Conservation (phyloP, 495 filamentous ascomycete species). For the Lophiotrema nucula region DNA sequence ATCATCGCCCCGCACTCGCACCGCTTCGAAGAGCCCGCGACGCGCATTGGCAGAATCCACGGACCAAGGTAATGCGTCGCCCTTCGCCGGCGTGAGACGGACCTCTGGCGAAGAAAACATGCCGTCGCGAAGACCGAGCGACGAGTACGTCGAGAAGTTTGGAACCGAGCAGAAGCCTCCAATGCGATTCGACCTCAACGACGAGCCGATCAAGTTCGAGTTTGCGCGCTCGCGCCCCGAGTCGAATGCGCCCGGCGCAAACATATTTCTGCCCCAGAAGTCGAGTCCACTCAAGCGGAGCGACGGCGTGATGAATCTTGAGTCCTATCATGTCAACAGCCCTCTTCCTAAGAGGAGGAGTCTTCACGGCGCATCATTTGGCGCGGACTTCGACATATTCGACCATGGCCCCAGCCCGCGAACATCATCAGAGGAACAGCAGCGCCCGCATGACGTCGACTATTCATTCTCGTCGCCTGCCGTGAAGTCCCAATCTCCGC, state of each 20-base stretch:
- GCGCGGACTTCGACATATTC: slow-evolving; percentile 69
- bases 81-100: slow-evolving; percentile 42
- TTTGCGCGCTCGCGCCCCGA: slow-evolving; percentile 35
- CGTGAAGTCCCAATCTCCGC: slow-evolving; percentile 44
- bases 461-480: slow-evolving; percentile 43
- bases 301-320: slow-evolving; percentile 85
- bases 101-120: slow-evolving; percentile 53
- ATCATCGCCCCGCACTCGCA: slow-evolving; percentile 51
- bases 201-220: slow-evolving; percentile 41
- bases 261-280: slow-evolving; percentile 51
- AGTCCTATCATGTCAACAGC: slow-evolving; percentile 71
- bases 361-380: slow-evolving; percentile 63
- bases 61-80: slow-evolving; percentile 67
- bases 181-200: slow-evolving; percentile 27
- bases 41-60: slow-evolving; percentile 68
- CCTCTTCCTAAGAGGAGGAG: slow-evolving; percentile 86
- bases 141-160: slow-evolving; percentile 3
- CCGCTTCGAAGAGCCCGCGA: slow-evolving; percentile 74
- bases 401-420: slow-evolving; percentile 46
- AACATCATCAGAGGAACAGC: not conserved
- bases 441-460: slow-evolving; percentile 5
- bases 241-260: slow-evolving; percentile 28
- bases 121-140: slow-evolving; percentile 9
- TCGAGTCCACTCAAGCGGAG: slow-evolving; percentile 89
- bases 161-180: slow-evolving; percentile 13